These are phyloP conservation scores for Penicillium sp. DNA, from an alignment of 2,329 filamentous ascomycete genomes.

Conservation along the genomic window DNA sequence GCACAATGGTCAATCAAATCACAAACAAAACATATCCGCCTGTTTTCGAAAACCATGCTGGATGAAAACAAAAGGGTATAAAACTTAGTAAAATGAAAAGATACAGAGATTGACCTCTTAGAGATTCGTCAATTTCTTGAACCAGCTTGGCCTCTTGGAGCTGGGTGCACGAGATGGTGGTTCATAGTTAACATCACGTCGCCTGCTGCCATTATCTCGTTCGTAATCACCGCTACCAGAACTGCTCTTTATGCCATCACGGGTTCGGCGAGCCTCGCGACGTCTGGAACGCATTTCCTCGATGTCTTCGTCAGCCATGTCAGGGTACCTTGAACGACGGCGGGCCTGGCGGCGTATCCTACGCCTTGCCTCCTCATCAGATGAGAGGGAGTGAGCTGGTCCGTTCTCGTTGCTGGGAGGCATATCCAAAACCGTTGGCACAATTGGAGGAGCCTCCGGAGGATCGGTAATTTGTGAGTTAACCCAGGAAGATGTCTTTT, in stretches of 20 bases:
- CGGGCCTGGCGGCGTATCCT: slow-evolving; percentile 35
- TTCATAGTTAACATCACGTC: slow-evolving; percentile 25
- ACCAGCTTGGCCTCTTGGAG: slow-evolving; percentile 39
- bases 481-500: slow-evolving; percentile 50
- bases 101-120: neutral
- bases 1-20: neutral
- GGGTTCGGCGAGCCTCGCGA: slow-evolving; percentile 27
- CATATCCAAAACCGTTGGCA: slow-evolving; percentile 44
- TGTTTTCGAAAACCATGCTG: neutral
- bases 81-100: neutral
- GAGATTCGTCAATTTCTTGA: slow-evolving; percentile 37
- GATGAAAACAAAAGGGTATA: neutral
- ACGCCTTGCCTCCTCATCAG: slow-evolving; percentile 40
- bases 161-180: slow-evolving; percentile 21
- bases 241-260: slow-evolving; percentile 35
- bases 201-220: slow-evolving; percentile 29
- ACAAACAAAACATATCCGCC: slow-evolving; percentile 3
- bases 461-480: slow-evolving; percentile 46
- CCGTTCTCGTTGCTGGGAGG: slow-evolving; percentile 26
- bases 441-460: slow-evolving; percentile 44
- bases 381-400: slow-evolving; percentile 35
- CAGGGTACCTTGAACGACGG: slow-evolving; percentile 38
- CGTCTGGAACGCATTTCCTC: slow-evolving; percentile 33
- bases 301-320: slow-evolving; percentile 36
- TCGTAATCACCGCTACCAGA: slow-evolving; percentile 40